A percentile compares a stretch with the other conserved stretches of the same genome.
Conservation (phyloP, 257 asterid species). For the Knoxia roxburghii region DNA sequence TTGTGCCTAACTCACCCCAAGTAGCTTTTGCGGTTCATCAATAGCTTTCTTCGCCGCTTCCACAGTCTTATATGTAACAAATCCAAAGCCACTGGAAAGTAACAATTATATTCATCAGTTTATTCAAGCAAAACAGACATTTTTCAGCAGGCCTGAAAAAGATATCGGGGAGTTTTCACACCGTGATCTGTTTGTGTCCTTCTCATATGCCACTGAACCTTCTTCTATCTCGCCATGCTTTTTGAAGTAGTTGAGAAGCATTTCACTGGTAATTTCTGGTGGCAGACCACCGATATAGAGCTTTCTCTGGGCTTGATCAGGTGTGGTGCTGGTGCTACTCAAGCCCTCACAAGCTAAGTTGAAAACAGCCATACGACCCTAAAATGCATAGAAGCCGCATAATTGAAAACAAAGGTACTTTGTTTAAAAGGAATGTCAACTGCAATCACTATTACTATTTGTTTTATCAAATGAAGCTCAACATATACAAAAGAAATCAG, state of each 20-base stretch:
- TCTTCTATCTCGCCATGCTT: conserved; percentile 82
- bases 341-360: conserved; percentile 64
- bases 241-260: conserved; percentile 52
- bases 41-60: conserved; percentile 78
- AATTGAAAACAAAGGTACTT: not conserved
- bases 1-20: conserved; percentile 50
- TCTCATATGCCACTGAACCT: conserved; percentile 88
- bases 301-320: conserved; percentile 73
- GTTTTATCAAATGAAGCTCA: not conserved
- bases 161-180: conserved; percentile 13
- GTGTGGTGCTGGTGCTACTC: conserved; percentile 41
- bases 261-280: conserved; percentile 74
- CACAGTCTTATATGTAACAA: conserved; percentile 65
- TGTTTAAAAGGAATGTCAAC: not conserved
- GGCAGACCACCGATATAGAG: conserved; percentile 72
- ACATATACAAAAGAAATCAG: not conserved
- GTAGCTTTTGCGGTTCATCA: conserved; percentile 68
- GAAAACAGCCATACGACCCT: conserved; percentile 94
- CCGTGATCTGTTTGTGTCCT: conserved; percentile 78
- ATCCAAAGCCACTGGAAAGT: conserved; percentile 69
- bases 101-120: conserved; percentile 26
- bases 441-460: not conserved
- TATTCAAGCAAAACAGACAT: not conserved
- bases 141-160: conserved; percentile 10
- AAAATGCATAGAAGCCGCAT: conserved; percentile 15